Base-by-base conservation (phyloP, 1,284 basidiomycete species). In the Ceratobasidium sp. region DNA sequence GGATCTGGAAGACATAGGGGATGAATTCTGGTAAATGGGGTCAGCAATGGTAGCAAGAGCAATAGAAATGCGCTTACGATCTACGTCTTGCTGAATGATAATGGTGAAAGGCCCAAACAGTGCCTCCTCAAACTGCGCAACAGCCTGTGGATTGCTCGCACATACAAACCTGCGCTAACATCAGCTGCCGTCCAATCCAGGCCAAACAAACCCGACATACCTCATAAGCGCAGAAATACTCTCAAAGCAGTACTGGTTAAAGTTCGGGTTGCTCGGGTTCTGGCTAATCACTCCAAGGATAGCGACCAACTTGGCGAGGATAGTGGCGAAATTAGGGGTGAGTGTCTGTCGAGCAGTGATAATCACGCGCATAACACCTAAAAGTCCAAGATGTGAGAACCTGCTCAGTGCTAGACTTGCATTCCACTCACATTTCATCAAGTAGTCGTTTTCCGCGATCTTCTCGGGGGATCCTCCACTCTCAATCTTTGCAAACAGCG, bases 231-330 rank as follows among this genome's bases (percentile, higher is more conserved):
- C 96, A 16, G 96, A 92, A 47, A 99, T 90, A 79, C 91, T 93
- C 84, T 99, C 97, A 79, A 99, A 99, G 76, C 95, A 92, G 80
- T 95, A 98, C 80, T 99, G 98, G 81, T 96, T 96, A 82, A 99
- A 99, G 76, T 92, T 91, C 0, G 98, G 97, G 82, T 99, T 99
- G 81, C 93, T 95, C 14, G 98, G 97, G 80, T 99, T 99, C 83
- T 93, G 94, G 76, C 92, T 93, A 77, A 98, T 96, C 74, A 93
- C 87, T 18, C 90, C 89, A 7, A 98, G 85, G 77, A 98, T 97
- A 49, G 82, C 83, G 64, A 96, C 91, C 1, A 99, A 87, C 23
- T 92, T 90, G 52, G 82, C 83, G 1, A 99, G 85, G 11, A 92
- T 86, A n/a, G 83, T 84, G 73, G 90, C 86, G 78, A 91, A 91